Evolutionary conservation across 352 stramenopile genomes (phyloP).

Genomic region (Pythium vanterpoolii): DNA sequence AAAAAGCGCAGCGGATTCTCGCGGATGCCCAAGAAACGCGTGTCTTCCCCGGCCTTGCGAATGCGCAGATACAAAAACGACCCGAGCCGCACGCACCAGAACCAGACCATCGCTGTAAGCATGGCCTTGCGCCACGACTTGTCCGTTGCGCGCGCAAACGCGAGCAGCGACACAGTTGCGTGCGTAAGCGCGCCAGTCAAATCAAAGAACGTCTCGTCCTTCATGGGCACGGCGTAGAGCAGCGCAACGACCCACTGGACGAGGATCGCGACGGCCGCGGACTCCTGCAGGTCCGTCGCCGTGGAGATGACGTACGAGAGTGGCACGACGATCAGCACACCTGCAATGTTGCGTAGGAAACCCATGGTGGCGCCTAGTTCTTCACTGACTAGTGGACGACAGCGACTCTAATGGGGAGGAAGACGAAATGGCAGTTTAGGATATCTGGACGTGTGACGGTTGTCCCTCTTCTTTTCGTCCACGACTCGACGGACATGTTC

Average conservation of each 20-base stretch:
- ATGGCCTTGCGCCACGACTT: constrained; percentile 50
- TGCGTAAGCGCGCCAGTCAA: constrained; percentile 80
- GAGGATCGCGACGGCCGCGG: constrained; percentile 45
- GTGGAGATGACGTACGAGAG: constrained; percentile 35
- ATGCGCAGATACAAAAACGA: constrained; percentile 82
- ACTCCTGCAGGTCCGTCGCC: constrained; percentile 40
- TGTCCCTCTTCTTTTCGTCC: no score
- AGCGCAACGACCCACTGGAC: constrained; percentile 67
- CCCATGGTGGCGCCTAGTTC: constrained; percentile 22
- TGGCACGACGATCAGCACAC: constrained; percentile 31
- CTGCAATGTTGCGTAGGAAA: constrained; percentile 40
- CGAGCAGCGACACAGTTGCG: constrained; percentile 49
- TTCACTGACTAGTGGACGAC: not conserved
- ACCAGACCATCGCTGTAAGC: constrained; percentile 62
- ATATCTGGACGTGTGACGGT: no score
- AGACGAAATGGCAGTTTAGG: no score
- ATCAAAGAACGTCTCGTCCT: constrained; percentile 83
- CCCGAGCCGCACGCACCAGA: constrained; percentile 78
- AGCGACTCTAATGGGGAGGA: no score
- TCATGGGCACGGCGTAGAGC: constrained; percentile 56
- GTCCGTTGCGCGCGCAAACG: constrained; percentile 25
- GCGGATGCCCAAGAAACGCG: constrained; percentile 67
- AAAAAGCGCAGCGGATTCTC: constrained; percentile 68
- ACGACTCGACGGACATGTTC: no score
- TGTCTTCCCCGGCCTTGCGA: constrained; percentile 57